Evolutionary conservation across 2,329 filamentous ascomycete species (phyloP), one percentile per base, ranked within the genome.

Genomic region (Fusarium lateritium): DNA sequence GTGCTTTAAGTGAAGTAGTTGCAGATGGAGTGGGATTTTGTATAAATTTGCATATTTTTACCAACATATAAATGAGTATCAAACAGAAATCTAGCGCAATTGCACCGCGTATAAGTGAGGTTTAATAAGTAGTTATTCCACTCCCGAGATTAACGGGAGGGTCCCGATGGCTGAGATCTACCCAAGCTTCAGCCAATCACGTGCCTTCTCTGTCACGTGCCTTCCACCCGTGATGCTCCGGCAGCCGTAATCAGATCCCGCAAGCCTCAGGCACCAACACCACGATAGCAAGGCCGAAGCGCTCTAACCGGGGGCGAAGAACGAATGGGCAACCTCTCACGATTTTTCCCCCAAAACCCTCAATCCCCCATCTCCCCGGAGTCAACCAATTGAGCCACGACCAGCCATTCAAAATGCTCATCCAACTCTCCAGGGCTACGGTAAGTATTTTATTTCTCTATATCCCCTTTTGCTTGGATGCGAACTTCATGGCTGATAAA

Each of bases 371-470:
- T 73, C 76, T 75, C 69, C 71, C 76, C 76, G 77, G 75, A 73
- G 71, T 69, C 62, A 64, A 61, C 75, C 81, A 81, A 83, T 84
- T 83, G 83, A 84, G 81, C 83, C 83, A 80, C 79, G 72, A 78
- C 78, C 76, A 73, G 71, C 72, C 77, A 78, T 80, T 70, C 82
- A 88, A 81, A 76, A 89, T 89, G 86, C 81, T 88, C 80, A 79
- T 79, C 76, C 84, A 86, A 79, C 78, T 88, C 67, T 83, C 84
- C 76, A 82, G 86, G 81, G 81, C 81, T 79, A 83, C 86, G 80
- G 87, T 89, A 84, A 74, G 86, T 83, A 54, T 36, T 36, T 26
- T 19, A 24, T 3, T 3, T 42, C 11, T 26, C 7, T 8, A 7
- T 15, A 28, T 24, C n/a, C 2, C 11, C 38, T 19, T 43, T 42